These are phyloP conservation scores for Protomyces lactucae-debilis DNA, from an alignment of 1,139 yeast genomes.

Conservation along the genomic window DNA sequence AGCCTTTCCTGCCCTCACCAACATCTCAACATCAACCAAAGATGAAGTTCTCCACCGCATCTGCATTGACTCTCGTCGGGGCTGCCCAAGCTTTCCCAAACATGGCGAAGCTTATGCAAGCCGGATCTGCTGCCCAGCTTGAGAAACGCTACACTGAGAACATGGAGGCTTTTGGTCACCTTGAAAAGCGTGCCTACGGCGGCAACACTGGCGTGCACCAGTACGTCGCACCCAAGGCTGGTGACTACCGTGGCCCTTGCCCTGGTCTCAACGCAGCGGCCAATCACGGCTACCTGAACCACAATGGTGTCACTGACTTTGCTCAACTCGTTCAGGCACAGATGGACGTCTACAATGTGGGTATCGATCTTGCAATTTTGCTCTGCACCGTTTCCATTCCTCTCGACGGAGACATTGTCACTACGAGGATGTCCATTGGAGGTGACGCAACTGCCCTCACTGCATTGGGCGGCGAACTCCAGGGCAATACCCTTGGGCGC, in stretches of 20 bases:
- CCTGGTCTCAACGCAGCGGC: slow-evolving; percentile 25
- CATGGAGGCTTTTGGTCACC: slow-evolving; percentile 9
- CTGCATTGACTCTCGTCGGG: slow-evolving; percentile 7
- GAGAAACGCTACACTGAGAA: background rate
- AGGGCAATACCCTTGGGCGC: slow-evolving; percentile 1
- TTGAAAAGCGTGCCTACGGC: slow-evolving; percentile 11
- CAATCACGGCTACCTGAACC: slow-evolving; percentile 24
- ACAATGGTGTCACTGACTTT: slow-evolving; percentile 18
- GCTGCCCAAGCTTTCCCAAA: slow-evolving; percentile 21
- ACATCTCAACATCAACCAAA: background rate
- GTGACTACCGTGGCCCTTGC: slow-evolving; percentile 22
- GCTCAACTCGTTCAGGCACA: slow-evolving; percentile 18
- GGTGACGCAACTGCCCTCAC: slow-evolving; percentile 22
- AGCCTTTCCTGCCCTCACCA: background rate
- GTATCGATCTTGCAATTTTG: slow-evolving; percentile 14
- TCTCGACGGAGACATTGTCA: slow-evolving; percentile 21
- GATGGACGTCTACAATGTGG: slow-evolving; percentile 15
- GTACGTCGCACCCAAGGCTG: slow-evolving; percentile 11
- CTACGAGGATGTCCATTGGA: slow-evolving; percentile 13
- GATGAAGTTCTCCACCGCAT: background rate
- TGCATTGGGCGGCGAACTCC: background rate
- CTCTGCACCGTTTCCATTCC: slow-evolving; percentile 14
- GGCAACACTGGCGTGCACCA: slow-evolving; percentile 11
- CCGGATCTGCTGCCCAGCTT: background rate
- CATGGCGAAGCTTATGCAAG: slow-evolving; percentile 18